Evolutionary conservation across 495 filamentous ascomycete genomes (phyloP), one percentile per base, ranked within the genome.

Genomic region (Aspergillus biplanus): DNA sequence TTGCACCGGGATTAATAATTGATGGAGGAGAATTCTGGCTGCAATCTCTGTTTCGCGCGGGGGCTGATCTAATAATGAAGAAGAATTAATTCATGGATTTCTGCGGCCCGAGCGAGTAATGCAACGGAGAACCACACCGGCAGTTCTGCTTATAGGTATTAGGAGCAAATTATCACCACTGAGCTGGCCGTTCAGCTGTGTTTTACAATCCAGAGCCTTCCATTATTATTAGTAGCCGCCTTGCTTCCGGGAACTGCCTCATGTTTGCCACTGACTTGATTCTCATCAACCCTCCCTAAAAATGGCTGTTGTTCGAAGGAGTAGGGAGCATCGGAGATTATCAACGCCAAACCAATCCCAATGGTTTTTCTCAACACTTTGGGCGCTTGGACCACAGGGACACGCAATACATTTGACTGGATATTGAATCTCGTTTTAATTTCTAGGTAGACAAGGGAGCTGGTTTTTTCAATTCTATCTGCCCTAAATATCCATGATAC

Each of bases 51-150:
- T 37, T 13, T 48, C 61, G 42, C 54, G 33, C 55, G 49, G 55
- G 57, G 57, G 52, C 44, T 59, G 63, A 65, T 65, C 52, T 52
- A 65, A 63, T 63, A 63, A 34, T 50, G 27, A 34, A 27, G 21
- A 27, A 27, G 21, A 27, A 27, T 27, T 54, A 13, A 33, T 16
- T 34, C 44, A 31, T 31, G 33, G 33, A 44, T 49, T 62, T 58
- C 42, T 50, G 63, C 63, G 63, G 63, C 57, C 63, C 63, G 63
- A 52, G 53, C 57, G 44, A 64, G 57, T 39, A 47, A 59, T 59
- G 62, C 57, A 27, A 65, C 63, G 63, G 63, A 57, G 63, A 44
- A 52, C 48, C 54, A 33, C 50, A 35, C 39, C 63, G 63, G 63
- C 63, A 65, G 34, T 65, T 65, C 47, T 21, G 0, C 21, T 18